Base-by-base conservation (phyloP, 371 early-diverging fungal genomes). In the Actinomortierella ambigua region DNA sequence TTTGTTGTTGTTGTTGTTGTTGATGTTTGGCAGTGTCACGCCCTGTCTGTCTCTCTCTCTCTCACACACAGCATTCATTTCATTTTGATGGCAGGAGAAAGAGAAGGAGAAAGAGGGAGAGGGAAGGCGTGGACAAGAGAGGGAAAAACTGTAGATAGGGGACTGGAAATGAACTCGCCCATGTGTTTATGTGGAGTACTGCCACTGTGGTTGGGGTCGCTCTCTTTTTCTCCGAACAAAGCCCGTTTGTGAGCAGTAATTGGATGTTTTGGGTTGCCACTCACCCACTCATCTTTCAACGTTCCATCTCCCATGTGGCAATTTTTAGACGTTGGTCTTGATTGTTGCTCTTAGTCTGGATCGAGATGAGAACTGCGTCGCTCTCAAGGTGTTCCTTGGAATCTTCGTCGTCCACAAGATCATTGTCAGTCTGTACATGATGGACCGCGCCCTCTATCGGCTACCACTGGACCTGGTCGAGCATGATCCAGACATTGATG, bases 401-500 rank as follows among this genome's bases (percentile, higher is more conserved):
- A 56, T 42, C 24, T 71, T 71, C 53, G 71, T 71, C 0, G 50
- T 59, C 13, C 71, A 66, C 40, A 71, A 71, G 34, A 65, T 62
- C 59, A 49, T 59, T 43, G 55, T 49, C 11, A 47, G 59, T 13
- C 8, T 47, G n/a, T 9, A 59, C 17, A 71, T 65, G 59, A 55
- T 58, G 17, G 66, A 71, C 26, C 66, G 71, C 2, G 62, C 66
- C n/a, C 51, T 71, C 8, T 71, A 71, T 44, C 71, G 65, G 1
- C 52, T 71, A 41, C 71, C 71, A 7, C 49, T 62, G 5, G 47
- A 51, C 8, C 56, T 71, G 15, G 50, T 50, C 0, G 59, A 71
- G 26, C 65, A 58, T 14, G 71, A 71, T 51, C 59, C 66, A 14
- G 71, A 71, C 29, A 65, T 71, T 61, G 66, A 71, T 18, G 65